A percentile compares a stretch with the other conserved stretches of the same genome.
These are phyloP conservation scores for Kwoniella shandongensis DNA, from an alignment of 768 basidiomycete species.

Conservation along the genomic window DNA sequence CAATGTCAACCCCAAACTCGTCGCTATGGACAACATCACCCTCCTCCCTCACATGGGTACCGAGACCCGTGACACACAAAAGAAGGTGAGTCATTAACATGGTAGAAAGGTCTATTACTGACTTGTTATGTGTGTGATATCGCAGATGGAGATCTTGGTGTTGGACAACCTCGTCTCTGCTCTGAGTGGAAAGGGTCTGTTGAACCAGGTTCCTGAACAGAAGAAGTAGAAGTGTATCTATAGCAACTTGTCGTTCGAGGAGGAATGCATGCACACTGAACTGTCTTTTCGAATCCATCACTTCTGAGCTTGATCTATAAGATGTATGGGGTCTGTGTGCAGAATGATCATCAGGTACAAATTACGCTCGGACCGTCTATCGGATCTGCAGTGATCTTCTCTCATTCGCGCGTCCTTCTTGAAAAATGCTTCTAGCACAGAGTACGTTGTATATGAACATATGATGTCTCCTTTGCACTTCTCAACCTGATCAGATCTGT, in stretches of 20 bases:
- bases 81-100: conserved; percentile 35
- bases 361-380: no score
- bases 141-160: conserved; percentile 44
- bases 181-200: conserved; percentile 40
- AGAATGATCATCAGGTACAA: no score
- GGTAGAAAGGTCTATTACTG: conserved; percentile 4
- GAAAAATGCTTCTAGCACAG: no score
- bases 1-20: conserved; percentile 71
- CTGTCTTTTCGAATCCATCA: no score
- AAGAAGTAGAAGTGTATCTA: conserved; percentile 13
- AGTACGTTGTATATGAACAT: no score
- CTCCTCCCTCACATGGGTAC: conserved; percentile 86
- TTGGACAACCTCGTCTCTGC: conserved; percentile 44
- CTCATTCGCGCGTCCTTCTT: no score
- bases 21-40: conserved; percentile 78
- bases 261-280: background rate
- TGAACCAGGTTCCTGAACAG: conserved; percentile 49
- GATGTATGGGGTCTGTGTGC: no score
- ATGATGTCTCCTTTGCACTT: no score
- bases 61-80: conserved; percentile 40
- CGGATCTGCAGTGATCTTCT: no score
- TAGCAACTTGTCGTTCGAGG: background rate
- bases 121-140: conserved; percentile 4
- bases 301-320: no score
- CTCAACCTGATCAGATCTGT: no score